These are phyloP conservation scores for Talaromyces nanjingensis DNA, from an alignment of 495 filamentous ascomycete species.

Conservation along the genomic window DNA sequence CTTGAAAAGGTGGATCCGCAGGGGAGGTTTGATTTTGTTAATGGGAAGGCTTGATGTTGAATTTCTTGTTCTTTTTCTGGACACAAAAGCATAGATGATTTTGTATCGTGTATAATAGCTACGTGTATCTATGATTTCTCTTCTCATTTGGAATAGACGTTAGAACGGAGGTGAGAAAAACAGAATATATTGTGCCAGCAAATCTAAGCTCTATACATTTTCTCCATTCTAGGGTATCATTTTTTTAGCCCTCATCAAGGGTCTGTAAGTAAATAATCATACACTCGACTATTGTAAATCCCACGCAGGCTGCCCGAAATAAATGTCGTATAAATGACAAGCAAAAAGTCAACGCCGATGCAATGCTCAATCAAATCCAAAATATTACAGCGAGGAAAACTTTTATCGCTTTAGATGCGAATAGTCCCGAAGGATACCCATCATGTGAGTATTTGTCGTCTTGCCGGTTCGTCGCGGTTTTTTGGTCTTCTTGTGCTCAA, in stretches of 20 bases:
- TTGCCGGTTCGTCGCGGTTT: conserved; percentile 69
- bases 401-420: conserved; percentile 49
- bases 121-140: conserved; percentile 10
- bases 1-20: conserved; percentile 48
- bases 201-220: not conserved
- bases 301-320: not conserved
- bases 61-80: not conserved
- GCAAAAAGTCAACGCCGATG: not conserved
- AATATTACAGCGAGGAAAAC: not conserved
- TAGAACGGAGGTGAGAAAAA: not conserved
- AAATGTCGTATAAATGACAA: not conserved
- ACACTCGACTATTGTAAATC: not conserved
- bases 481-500: conserved; percentile 53
- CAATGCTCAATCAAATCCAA: conserved; percentile 4
- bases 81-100: conserved; percentile 4
- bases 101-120: conserved; percentile 1
- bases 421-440: conserved; percentile 78
- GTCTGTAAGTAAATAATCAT: not conserved
- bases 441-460: conserved; percentile 92
- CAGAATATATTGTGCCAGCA: not conserved
- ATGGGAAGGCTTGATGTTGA: conserved; percentile 30
- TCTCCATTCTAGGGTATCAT: not conserved
- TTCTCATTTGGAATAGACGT: not conserved
- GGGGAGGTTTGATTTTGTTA: conserved; percentile 15
- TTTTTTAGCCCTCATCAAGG: not conserved